These are phyloP conservation scores for Tylopilus sp. DNA, from an alignment of 1,284 basidiomycete species.

Conservation along the genomic window DNA sequence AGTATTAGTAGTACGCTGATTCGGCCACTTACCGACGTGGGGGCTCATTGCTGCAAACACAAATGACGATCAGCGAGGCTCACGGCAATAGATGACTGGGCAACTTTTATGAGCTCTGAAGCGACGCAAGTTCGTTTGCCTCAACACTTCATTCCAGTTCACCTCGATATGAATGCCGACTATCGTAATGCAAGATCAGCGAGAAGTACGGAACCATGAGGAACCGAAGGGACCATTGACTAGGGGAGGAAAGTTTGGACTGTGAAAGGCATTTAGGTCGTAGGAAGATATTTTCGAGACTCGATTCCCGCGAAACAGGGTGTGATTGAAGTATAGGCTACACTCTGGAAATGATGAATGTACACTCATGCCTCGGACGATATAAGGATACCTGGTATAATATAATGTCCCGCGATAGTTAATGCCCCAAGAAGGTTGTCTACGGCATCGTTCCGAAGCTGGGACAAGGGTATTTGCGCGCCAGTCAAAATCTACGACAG, in stretches of 20 bases:
- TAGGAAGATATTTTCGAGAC: constrained; percentile 83
- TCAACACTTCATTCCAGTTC: constrained; percentile 79
- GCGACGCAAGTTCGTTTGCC: constrained; percentile 68
- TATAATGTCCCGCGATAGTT: constrained; percentile 83
- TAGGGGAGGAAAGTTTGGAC: constrained; percentile 80
- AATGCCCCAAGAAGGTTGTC: constrained; percentile 87
- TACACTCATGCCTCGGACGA: neutral
- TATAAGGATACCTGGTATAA: constrained; percentile 68
- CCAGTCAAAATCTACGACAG: constrained; percentile 74
- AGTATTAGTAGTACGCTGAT: neutral
- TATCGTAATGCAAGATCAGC: constrained; percentile 21
- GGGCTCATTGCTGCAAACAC: constrained; percentile 59
- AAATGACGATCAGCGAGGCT: constrained; percentile 10
- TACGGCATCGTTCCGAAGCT: constrained; percentile 84
- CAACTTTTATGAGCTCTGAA: constrained; percentile 79
- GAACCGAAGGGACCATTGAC: constrained; percentile 57
- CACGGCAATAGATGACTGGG: constrained; percentile 8
- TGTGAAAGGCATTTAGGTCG: constrained; percentile 81
- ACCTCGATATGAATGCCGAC: constrained; percentile 88
- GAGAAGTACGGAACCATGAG: neutral
- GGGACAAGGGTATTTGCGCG: constrained; percentile 87
- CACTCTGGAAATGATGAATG: constrained; percentile 50
- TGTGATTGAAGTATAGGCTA: constrained; percentile 85
- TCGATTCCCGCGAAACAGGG: constrained; percentile 80
- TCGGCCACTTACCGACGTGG: constrained; percentile 57